These are phyloP conservation scores for Bipolaris oryzae DNA, from an alignment of 2,329 filamentous ascomycete genomes.

Conservation along the genomic window DNA sequence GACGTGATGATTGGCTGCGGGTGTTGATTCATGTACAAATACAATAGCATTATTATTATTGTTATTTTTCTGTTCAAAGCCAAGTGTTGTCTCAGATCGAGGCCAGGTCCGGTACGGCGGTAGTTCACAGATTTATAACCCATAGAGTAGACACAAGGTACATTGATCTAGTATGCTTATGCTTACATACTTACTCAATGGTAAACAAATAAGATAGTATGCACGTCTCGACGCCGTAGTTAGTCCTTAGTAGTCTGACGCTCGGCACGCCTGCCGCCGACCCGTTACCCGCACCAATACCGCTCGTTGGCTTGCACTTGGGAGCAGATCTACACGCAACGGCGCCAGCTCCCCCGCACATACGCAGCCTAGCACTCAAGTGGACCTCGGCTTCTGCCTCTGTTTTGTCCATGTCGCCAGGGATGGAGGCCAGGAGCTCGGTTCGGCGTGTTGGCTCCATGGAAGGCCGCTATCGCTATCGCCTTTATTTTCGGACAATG, in stretches of 20 bases:
- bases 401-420: no score
- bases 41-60: not conserved
- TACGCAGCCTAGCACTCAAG: constrained; percentile 9
- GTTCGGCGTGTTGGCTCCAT: not conserved
- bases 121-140: no score
- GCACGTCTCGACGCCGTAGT: not conserved
- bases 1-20: no score
- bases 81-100: not conserved
- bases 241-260: not conserved
- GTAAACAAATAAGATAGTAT: no score
- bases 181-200: no score
- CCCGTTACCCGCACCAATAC: not conserved
- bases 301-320: not conserved
- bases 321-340: not conserved
- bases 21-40: not conserved
- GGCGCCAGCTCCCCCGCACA: constrained; percentile 21
- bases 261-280: not conserved
- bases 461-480: not conserved
- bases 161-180: no score
- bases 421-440: not conserved
- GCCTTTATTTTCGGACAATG: not conserved
- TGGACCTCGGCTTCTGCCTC: constrained; percentile 29
- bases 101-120: no score
- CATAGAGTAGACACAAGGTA: no score
- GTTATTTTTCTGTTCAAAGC: not conserved